Conservation (phyloP, 1,284 basidiomycete species). For the Ceratobasidium sp. region DNA sequence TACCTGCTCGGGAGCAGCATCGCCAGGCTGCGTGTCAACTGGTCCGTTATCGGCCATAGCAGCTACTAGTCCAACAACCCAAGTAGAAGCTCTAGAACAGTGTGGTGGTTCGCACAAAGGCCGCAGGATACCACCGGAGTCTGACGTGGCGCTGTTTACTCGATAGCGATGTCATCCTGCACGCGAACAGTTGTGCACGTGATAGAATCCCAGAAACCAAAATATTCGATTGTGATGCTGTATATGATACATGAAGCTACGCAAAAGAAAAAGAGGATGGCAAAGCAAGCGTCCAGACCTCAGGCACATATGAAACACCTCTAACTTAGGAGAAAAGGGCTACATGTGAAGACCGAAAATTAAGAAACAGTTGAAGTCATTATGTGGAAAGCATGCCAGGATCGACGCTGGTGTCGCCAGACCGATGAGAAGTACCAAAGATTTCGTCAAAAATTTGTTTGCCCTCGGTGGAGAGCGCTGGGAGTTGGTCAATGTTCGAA, state of each 20-base stretch:
- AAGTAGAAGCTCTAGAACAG: not conserved
- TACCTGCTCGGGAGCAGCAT: conserved; percentile 23
- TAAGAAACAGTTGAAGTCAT: conserved; percentile 28
- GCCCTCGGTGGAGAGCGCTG: conserved; percentile 71
- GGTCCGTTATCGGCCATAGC: conserved; percentile 37
- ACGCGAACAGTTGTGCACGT: conserved; percentile 15
- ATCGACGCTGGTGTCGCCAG: conserved; percentile 63
- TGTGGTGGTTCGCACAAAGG: not conserved
- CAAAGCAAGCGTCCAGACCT: conserved; percentile 33
- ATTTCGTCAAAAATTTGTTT: conserved; percentile 81
- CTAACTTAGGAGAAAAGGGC: conserved; percentile 31
- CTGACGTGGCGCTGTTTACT: conserved; percentile 31
- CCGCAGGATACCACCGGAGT: not conserved
- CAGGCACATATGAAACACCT: conserved; percentile 30
- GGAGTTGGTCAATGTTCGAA: conserved; percentile 61
- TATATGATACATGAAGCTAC: conserved; percentile 39
- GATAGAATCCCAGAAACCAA: conserved; percentile 7
- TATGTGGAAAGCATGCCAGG: conserved; percentile 76
- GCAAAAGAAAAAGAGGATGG: conserved; percentile 20
- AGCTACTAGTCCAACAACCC: not conserved
- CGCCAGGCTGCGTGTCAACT: conserved; percentile 2
- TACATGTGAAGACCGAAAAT: conserved; percentile 30
- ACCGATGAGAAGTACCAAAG: conserved; percentile 60
- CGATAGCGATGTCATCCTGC: conserved; percentile 27
- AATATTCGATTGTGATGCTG: conserved; percentile 37